Evolutionary conservation across 176 grass and related monocot species (phyloP).

Genomic region (Oryza longistaminata): DNA sequence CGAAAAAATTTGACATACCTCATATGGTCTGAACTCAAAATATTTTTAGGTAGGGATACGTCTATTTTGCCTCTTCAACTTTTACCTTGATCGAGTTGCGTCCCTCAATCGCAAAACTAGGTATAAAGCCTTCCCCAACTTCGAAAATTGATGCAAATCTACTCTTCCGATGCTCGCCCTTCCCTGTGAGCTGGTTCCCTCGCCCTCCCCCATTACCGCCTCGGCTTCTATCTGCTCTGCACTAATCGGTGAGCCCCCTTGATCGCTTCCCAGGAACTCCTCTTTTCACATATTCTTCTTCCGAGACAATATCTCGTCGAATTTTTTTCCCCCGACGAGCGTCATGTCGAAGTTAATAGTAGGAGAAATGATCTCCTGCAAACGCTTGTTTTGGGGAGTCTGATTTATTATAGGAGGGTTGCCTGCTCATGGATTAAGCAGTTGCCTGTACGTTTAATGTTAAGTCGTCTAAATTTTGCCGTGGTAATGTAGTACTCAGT

Average conservation of each 20-base stretch:
- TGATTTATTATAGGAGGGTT: neutral
- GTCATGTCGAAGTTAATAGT: neutral
- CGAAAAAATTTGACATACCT: too few relatives aligned
- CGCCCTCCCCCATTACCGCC: neutral
- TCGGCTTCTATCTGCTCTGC: neutral
- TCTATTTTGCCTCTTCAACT: too few relatives aligned
- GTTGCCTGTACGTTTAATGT: neutral
- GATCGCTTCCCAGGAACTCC: neutral
- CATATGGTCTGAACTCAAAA: too few relatives aligned
- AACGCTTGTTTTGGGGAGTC: neutral
- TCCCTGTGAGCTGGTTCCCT: neutral
- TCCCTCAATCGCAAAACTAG: too few relatives aligned
- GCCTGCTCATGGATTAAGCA: neutral
- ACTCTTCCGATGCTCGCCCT: too few relatives aligned
- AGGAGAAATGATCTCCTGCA: neutral
- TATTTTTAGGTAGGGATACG: too few relatives aligned
- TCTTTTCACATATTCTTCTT: neutral
- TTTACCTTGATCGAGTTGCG: too few relatives aligned
- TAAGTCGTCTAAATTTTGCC: neutral
- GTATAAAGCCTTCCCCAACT: too few relatives aligned
- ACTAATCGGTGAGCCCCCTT: neutral
- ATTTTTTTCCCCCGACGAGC: neutral
- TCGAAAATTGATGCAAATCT: too few relatives aligned
- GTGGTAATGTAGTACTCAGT: neutral
- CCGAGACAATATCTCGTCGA: neutral